Percentiles rank a stretch among this genome's conserved stretches.
phyloP scores from a whole-genome alignment of 768 basidiomycete genomes.

The Auricularia sp. region DNA sequence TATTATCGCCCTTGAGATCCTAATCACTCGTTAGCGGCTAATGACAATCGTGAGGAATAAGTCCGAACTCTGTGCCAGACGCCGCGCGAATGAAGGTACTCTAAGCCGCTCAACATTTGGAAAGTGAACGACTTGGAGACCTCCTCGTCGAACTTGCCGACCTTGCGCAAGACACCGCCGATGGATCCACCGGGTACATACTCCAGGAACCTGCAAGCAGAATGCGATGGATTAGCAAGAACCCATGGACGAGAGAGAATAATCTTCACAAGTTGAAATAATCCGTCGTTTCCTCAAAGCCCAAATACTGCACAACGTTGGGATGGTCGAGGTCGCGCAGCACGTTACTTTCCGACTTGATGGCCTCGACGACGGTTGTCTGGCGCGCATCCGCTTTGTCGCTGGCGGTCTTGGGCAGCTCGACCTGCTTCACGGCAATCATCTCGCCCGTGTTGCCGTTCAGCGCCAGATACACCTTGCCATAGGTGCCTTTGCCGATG shows the following conservation, averaged over 20 bases:
- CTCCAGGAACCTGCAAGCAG: constrained; percentile 32
- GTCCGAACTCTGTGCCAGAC: constrained; percentile 33
- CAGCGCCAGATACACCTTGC: constrained; percentile 89
- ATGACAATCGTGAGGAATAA: background rate
- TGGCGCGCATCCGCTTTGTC: constrained; percentile 87
- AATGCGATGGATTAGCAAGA: background rate
- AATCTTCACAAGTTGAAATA: constrained; percentile 82
- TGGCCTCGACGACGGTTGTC: constrained; percentile 74
- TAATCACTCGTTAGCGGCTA: constrained; percentile 4
- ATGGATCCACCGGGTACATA: constrained; percentile 43
- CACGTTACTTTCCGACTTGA: constrained; percentile 93
- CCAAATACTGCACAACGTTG: constrained; percentile 95
- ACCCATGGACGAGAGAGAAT: background rate
- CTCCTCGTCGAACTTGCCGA: constrained; percentile 33
- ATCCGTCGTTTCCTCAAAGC: constrained; percentile 80
- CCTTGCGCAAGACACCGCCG: constrained; percentile 32
- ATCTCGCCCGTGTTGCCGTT: constrained; percentile 97
- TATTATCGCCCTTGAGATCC: constrained; percentile 43
- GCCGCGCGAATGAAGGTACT: constrained; percentile 33
- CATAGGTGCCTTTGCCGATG: constrained; percentile 95
- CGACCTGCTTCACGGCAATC: constrained; percentile 99
- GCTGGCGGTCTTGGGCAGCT: constrained; percentile 81
- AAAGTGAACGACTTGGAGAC: constrained; percentile 35
- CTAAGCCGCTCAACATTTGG: constrained; percentile 37
- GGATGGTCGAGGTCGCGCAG: constrained; percentile 95